A percentile compares a stretch with the other conserved stretches of the same genome.
Evolutionary conservation across 495 filamentous ascomycete genomes (phyloP).

Genomic region (Glonium stellatum): DNA sequence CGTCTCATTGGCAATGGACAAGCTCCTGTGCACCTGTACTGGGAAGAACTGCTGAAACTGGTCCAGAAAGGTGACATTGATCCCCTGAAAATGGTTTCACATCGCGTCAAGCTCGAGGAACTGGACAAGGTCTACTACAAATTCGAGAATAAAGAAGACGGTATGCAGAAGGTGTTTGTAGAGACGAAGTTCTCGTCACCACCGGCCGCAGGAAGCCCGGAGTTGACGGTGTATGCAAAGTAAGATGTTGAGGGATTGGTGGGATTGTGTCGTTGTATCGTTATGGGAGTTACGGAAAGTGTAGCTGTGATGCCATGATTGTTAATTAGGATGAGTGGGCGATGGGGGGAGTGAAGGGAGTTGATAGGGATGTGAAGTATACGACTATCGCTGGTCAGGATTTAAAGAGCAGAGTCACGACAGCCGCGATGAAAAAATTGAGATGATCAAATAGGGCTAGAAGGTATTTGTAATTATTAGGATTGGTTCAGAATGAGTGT

Average conservation of each 20-base stretch:
- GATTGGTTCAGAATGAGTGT: too few relatives aligned
- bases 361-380: too few relatives aligned
- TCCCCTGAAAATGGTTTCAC: conserved; percentile 71
- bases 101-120: conserved; percentile 70
- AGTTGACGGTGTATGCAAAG: conserved; percentile 34
- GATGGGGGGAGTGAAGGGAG: too few relatives aligned
- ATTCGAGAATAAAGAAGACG: conserved; percentile 38
- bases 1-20: conserved; percentile 78
- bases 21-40: conserved; percentile 78
- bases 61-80: conserved; percentile 67
- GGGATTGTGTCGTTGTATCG: too few relatives aligned
- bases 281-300: too few relatives aligned
- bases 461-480: too few relatives aligned
- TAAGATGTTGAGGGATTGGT: background rate
- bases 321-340: too few relatives aligned
- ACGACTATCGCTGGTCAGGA: too few relatives aligned
- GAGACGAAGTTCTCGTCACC: conserved; percentile 37
- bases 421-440: too few relatives aligned
- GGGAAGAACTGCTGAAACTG: conserved; percentile 63
- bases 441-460: too few relatives aligned
- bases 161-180: conserved; percentile 42
- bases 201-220: conserved; percentile 31
- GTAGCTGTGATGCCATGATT: too few relatives aligned
- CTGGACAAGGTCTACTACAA: conserved; percentile 48
- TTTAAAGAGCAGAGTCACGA: too few relatives aligned